Evolutionary conservation across 139 green algal genomes (phyloP), one percentile per base, ranked within the genome.

Genomic region (Monoraphidium neglectum): DNA sequence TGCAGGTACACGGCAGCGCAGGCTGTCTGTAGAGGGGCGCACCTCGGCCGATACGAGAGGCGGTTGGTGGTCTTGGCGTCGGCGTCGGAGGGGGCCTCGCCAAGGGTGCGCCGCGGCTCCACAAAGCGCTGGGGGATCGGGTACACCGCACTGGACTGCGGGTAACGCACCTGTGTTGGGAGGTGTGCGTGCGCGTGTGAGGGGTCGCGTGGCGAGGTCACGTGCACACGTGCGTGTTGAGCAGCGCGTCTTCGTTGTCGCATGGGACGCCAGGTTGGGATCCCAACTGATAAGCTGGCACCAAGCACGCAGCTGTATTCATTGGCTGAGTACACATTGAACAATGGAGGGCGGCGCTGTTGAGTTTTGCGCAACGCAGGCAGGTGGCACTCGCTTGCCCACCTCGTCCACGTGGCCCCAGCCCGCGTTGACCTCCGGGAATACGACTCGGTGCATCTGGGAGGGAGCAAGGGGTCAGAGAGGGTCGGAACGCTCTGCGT

Each of bases 371-470:
- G 8, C 43, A 51, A 51, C 43, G 43, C 43, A 8, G 8, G 12
- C 43, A 8, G 8, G 12, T 51, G 8, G 8, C 8, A 8, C 43
- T 12, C 43, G 12, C 43, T 51, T 8, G 8, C 43, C 12, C 43
- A 51, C 43, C 43, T 51, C 33, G 63, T 79, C 73, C 28, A 79
- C 73, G 23, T 73, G 63, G 36, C 73, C 73, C 51, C 51, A 68
- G 63, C 73, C 73, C 1, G 66, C 62, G 57, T 72, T 66, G 12
- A 73, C 73, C 63, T 79, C 73, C 40, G 60, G 59, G 60, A 72
- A 78, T 30, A 72, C 46, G 1, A 49, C 68, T 26, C 37, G 47
- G 10, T 64, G 47, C 72, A 78, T 78, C 72, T 78, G 72, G 46
- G 69, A 51, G 43, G 43, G 43, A n/a, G n/a, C n/a, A 12, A 8